Evolutionary conservation across 1,139 yeast genomes (phyloP), one percentile per base, ranked within the genome.

Genomic region (Candida albicans): DNA sequence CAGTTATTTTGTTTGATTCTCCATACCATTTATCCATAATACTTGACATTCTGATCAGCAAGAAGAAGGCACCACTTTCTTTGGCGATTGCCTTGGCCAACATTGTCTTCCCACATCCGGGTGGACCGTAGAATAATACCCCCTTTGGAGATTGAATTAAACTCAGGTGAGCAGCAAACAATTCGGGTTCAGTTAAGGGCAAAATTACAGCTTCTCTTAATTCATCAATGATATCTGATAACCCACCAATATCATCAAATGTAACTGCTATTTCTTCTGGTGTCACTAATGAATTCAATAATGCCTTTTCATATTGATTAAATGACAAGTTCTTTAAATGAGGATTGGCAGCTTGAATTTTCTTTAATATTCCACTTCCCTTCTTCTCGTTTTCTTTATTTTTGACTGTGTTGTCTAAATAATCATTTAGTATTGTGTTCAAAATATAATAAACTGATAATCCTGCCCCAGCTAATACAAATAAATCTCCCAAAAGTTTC

Each of bases 21-120:
- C 99, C 99, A 62, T 89, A 93, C 96, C 97, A 93, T 65, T 93
- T 93, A 68, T 95, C 98, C 95, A 93, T 88, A 18, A 93, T 81
- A 1, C 95, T 84, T 7, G 96, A 89, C 95, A 93, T 88, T 63
- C 96, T 79, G 44, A 93, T 86, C 60, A 91, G 90, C 43, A 93
- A 77, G 65, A 93, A 93, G 56, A 86, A 89, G 0, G 99, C 98
- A 0, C 91, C 91, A 55, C 95, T 84, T 62, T 91, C 96, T 45
- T 83, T 81, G 1, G 98, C 98, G 39, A 93, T 77, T 0, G 98
- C 98, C 62, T 91, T 91, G 15, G 98, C 98, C 55, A 93, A 73
- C 96, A 93, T 88, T 9, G 98, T 93, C 65, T 93, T 93, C 46
- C 98, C 98, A 64, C 98, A 93, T 0, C 99, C 98, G 0, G 99